A percentile compares a stretch with the other conserved stretches of the same genome.
Conservation (phyloP, 306 rosid genomes). For the Inga laurina region DNA sequence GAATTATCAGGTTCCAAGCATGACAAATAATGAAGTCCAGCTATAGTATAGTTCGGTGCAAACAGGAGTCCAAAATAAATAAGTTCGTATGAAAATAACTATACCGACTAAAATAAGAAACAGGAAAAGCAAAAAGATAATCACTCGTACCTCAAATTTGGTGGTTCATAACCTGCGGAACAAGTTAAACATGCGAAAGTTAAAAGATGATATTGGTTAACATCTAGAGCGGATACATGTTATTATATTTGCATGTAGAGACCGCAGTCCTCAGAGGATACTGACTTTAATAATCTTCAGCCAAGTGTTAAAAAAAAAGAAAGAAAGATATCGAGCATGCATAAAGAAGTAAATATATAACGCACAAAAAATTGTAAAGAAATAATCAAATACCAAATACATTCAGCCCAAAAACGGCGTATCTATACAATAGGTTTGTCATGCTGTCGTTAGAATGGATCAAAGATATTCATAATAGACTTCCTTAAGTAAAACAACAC, state of each 20-base stretch:
- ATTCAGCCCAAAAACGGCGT: background rate
- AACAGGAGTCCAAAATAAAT: background rate
- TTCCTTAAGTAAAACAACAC: background rate
- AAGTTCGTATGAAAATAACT: background rate
- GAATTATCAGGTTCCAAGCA: background rate
- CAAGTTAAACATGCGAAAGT: constrained; percentile 10
- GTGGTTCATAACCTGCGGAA: constrained; percentile 79
- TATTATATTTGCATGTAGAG: constrained; percentile 10
- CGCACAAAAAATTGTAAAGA: background rate
- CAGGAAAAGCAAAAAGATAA: background rate
- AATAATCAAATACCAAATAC: background rate
- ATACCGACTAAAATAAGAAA: background rate
- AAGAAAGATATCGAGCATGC: background rate
- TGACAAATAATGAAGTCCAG: background rate
- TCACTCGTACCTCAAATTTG: constrained; percentile 60
- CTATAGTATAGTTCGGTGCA: background rate
- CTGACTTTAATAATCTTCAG: background rate
- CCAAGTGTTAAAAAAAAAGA: background rate
- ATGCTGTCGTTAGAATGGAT: background rate
- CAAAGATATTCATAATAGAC: background rate
- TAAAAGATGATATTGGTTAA: constrained; percentile 10
- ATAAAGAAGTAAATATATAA: background rate
- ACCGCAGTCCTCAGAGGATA: background rate
- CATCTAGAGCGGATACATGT: background rate
- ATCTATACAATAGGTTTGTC: background rate